Evolutionary conservation across 2,329 filamentous ascomycete species (phyloP).

Genomic region (Cordyceps farinosa): DNA sequence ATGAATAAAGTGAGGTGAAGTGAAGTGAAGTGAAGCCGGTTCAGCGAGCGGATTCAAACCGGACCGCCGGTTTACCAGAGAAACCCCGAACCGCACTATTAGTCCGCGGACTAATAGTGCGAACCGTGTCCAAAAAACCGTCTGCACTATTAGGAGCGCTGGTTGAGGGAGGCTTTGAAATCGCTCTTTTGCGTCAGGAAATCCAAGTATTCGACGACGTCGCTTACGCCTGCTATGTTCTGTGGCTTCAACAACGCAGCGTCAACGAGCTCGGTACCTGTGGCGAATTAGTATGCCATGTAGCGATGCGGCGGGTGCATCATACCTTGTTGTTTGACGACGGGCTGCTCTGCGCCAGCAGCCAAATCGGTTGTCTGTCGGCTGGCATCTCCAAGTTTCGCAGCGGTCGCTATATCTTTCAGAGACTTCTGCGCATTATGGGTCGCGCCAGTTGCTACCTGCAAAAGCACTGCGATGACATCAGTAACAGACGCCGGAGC

Average conservation of each 20-base stretch:
- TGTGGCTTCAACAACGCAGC: slow-evolving; percentile 48
- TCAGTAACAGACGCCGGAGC: slow-evolving; percentile 22
- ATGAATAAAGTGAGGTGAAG: too few species aligned
- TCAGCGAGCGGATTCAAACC: too few species aligned
- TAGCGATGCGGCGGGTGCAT: slow-evolving; percentile 4
- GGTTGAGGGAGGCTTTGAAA: slow-evolving; percentile 77
- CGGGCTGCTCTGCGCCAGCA: slow-evolving; percentile 27
- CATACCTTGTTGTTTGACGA: slow-evolving; percentile 38
- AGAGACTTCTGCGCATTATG: slow-evolving; percentile 39
- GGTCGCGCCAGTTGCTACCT: slow-evolving; percentile 36
- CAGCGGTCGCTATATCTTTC: slow-evolving; percentile 28
- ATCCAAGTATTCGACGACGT: slow-evolving; percentile 91
- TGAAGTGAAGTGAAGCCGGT: too few species aligned
- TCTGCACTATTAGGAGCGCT: too few species aligned
- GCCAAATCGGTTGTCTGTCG: slow-evolving; percentile 31
- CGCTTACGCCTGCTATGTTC: slow-evolving; percentile 72
- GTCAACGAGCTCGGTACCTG: slow-evolving; percentile 52
- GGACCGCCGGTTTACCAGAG: too few species aligned
- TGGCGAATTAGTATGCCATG: slow-evolving; percentile 19
- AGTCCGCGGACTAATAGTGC: too few species aligned
- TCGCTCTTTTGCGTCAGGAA: slow-evolving; percentile 88
- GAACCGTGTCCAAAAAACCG: too few species aligned
- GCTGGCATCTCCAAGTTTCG: slow-evolving; percentile 31
- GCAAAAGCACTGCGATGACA: slow-evolving; percentile 42
- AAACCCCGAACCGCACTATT: too few species aligned